Base-by-base conservation (phyloP, 2,329 filamentous ascomycete species). In the Phialophora verrucosa region DNA sequence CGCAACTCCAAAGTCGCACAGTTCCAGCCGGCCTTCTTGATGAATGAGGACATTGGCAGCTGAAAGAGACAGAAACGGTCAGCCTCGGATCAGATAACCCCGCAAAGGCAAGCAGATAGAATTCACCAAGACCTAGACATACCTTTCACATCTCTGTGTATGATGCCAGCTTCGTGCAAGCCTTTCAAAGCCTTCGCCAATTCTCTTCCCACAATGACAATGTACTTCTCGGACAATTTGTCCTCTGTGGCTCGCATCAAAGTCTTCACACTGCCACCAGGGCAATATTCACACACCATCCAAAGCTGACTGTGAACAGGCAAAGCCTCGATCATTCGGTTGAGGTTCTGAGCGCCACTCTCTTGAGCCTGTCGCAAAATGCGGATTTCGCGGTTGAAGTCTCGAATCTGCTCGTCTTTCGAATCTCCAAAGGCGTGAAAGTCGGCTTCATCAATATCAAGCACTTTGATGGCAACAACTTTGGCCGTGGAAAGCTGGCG, bases 1-100 rank as follows among this genome's bases (percentile, higher is more conserved):
- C 42, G 88, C 85, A 29, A 90, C 86, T 67, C 87, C 87, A 72
- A 90, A 90, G 71, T 90, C 87, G 73, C 87, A 88, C 35, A 90
- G 82, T 70, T 89, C 84, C 2, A 90, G 78, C 38, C 83, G 80
- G 6, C 87, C 87, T 70, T 88, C 84, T 76, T 90, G 87, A 38
- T 86, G 84, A 53, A 90, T 84, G 62, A 89, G 80, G 17, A 90
- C 82, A 70, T 90, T 90, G 62, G 85, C 86, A 73, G 84, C 84
- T 84, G 63, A 20, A 47, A 44, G 12, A 14, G 47, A 49, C 3
- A 51, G 20, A 44, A 23, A 29, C 56, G 29, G 62, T 67, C 32
- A 67, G 51, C 31, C 4, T 32, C 42, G 53, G 23, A 50, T 27
- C n/a, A 11, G n/a, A 17, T 12, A 27, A 8, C 1, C 27, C 7